phyloP scores from a whole-genome alignment of 345 rosid species.

The Kandelia obovata region DNA sequence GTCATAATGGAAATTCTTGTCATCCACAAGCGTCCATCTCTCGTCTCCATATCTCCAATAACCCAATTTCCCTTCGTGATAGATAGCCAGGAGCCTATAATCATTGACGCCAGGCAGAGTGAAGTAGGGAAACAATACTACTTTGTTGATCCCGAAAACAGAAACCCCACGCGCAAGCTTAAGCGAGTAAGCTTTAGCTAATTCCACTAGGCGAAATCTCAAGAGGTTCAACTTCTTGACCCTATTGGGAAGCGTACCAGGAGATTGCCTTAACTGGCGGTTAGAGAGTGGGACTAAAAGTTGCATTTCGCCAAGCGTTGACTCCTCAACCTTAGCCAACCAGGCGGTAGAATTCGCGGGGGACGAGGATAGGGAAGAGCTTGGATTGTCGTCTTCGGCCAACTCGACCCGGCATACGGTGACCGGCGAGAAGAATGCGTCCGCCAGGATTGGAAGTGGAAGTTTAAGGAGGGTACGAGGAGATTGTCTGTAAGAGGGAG shows the following conservation, averaged over 20 bases:
- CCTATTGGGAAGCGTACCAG: neutral
- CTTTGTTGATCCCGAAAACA: constrained; percentile 16
- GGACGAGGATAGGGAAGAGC: neutral
- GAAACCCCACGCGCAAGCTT: neutral
- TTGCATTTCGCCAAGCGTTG: constrained; percentile 12
- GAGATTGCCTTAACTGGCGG: neutral
- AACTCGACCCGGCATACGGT: constrained; percentile 10
- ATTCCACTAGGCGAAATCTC: neutral
- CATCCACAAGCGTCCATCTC: constrained; percentile 19
- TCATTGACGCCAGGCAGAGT: neutral
- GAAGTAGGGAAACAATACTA: constrained; percentile 9
- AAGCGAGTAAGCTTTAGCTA: constrained; percentile 3
- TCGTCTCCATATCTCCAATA: constrained; percentile 27
- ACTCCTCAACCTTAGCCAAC: constrained; percentile 20
- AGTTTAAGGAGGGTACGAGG: neutral
- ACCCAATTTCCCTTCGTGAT: constrained; percentile 23
- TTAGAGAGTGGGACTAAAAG: constrained; percentile 20
- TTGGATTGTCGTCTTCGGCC: neutral
- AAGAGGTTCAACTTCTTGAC: constrained; percentile 6
- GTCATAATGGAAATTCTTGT: constrained; percentile 16
- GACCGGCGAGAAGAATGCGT: neutral
- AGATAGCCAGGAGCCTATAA: constrained; percentile 9
- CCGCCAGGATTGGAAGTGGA: neutral
- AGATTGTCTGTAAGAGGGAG: neutral
- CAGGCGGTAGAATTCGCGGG: neutral